Evolutionary conservation across 176 grass and related monocot species (phyloP).

Genomic region (Oryza brachyantha): DNA sequence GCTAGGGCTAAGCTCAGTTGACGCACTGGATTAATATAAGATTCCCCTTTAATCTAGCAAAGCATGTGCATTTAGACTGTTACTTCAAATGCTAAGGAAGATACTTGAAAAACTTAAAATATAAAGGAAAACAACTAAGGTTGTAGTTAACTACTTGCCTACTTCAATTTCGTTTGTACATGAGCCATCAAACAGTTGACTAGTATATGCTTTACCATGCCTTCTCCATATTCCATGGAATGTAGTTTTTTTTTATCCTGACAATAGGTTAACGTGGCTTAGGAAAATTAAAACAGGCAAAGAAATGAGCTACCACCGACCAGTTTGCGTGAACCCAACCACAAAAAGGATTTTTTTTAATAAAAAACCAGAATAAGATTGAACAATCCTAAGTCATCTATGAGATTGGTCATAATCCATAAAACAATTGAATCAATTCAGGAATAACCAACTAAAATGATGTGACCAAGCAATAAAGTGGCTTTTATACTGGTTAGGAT

Average conservation of each 20-base stretch:
- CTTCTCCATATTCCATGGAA: background rate
- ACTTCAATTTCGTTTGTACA: background rate
- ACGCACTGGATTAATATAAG: background rate
- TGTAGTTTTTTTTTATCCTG: conserved; percentile 8
- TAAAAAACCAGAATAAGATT: background rate
- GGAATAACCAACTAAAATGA: background rate
- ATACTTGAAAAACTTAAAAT: background rate
- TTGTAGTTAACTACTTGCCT: background rate
- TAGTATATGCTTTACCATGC: background rate
- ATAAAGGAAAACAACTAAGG: background rate
- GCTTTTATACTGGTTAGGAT: background rate
- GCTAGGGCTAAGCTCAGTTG: background rate
- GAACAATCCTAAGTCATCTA: background rate
- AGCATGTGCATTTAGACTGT: background rate
- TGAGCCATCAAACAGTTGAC: background rate
- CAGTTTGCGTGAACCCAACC: background rate
- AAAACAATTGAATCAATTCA: background rate
- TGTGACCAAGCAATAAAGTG: background rate
- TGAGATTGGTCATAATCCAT: background rate
- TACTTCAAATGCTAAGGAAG: background rate
- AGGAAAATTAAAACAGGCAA: background rate
- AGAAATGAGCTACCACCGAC: background rate
- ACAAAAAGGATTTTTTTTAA: background rate
- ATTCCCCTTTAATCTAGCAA: background rate
- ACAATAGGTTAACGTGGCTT: conserved; percentile 1